Evolutionary conservation across 139 green algal species (phyloP), one percentile per base, ranked within the genome.

Genomic region (Coelastrella sp.): DNA sequence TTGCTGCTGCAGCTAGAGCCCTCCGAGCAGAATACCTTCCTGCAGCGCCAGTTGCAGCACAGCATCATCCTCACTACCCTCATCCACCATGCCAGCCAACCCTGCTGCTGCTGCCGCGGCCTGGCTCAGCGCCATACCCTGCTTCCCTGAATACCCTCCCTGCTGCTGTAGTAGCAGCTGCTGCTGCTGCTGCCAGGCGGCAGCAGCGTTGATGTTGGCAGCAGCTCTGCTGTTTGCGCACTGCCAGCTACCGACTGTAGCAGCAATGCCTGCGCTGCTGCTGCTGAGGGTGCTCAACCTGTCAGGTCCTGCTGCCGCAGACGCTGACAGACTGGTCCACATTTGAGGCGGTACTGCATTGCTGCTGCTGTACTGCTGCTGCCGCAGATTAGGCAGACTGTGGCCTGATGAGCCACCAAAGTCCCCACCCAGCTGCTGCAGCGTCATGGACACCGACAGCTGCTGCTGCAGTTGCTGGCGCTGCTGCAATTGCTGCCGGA

Each of bases 11-110:
- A 70, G 12, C 63, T 78, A 78, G 1, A 27, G 72, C 12, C 27
- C 74, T 20, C 10, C n/a, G 20, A 85, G 57, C 79, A 85, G 58
- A 8, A 85, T 63, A 5, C 79, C 79, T 20, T 85, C 79, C 79
- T 85, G 79, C 79, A 70, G 61, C 22, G 79, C 79, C 22, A 85
- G 58, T 24, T 85, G 79, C 58, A 85, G 57, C 8, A 85, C 79
- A 20, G 58, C 79, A 72, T 85, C 79, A 56, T 74, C 78, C 35
- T 84, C 78, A n/a, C 78, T 59, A 10, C 12, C 78, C 7, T 63
- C 78, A 66, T 25, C 78, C 4, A 25, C 7, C 12, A 65, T 12
- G 49, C 35, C 49, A 66, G 78, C 49, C 74, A 57, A 58, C 0
- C 74, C 25, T 11, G 49, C 78, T 25, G 75, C 75, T 57, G 75